Evolutionary conservation across 352 stramenopile species (phyloP).

Genomic region (Globisporangium yorkense): DNA sequence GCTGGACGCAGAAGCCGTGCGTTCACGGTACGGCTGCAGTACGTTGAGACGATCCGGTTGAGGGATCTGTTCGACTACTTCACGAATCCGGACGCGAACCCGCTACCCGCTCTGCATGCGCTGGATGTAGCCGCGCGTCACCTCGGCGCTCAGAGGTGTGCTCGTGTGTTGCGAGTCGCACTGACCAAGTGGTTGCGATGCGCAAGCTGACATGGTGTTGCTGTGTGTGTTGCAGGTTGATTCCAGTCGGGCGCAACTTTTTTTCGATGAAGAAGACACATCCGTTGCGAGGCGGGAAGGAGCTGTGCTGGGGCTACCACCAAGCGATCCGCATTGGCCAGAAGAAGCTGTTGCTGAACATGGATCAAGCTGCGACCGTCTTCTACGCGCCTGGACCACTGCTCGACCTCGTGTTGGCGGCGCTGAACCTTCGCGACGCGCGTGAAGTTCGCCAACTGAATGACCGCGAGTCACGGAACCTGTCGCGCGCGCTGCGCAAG

Average conservation of each 20-base stretch:
- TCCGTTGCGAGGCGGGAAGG: conserved; percentile 52
- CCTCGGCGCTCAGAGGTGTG: conserved; percentile 29
- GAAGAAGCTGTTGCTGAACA: conserved; percentile 57
- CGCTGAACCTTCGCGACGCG: conserved; percentile 23
- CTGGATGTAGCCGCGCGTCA: conserved; percentile 66
- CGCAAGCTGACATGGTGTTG: not conserved
- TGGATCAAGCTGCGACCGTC: conserved; percentile 63
- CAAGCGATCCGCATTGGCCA: conserved; percentile 55
- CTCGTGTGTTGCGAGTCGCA: not conserved
- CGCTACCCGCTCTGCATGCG: conserved; percentile 57
- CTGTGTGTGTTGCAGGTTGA: conserved; percentile 22
- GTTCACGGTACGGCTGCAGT: conserved; percentile 63
- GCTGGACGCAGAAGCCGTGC: conserved; percentile 31
- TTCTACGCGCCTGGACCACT: conserved; percentile 58
- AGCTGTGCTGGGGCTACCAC: conserved; percentile 70
- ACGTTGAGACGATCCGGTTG: conserved; percentile 49
- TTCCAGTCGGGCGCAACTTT: conserved; percentile 60
- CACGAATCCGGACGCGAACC: conserved; percentile 46
- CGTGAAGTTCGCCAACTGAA: conserved; percentile 30
- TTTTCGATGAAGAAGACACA: conserved; percentile 63
- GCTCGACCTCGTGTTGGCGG: conserved; percentile 39
- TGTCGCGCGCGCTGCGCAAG: conserved; percentile 42
- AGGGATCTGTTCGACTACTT: conserved; percentile 39
- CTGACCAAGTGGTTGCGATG: not conserved
- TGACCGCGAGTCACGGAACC: conserved; percentile 23